Conservation (phyloP, 495 filamentous ascomycete genomes). For the Annulohypoxylon nitens region DNA sequence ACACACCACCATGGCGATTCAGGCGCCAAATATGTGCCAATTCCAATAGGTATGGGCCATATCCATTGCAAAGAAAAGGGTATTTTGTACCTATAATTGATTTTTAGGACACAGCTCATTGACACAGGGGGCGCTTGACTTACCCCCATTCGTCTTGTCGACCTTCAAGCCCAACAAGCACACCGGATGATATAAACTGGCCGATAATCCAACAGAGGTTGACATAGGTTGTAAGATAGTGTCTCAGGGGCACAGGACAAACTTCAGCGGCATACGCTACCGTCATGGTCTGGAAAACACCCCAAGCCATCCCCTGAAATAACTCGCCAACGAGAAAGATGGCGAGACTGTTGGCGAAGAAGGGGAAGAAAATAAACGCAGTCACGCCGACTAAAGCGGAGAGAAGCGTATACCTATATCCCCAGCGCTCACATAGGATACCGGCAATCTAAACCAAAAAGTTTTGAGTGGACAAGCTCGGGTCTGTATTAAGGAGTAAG, state of each 20-base stretch:
- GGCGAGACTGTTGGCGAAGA: conserved; percentile 72
- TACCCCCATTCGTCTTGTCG: conserved; percentile 59
- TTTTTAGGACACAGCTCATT: conserved; percentile 7
- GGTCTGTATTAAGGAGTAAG: conserved; percentile 44
- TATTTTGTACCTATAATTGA: conserved; percentile 60
- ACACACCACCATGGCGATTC: conserved; percentile 86
- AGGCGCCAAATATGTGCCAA: conserved; percentile 72
- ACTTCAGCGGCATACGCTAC: conserved; percentile 70
- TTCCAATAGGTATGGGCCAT: conserved; percentile 63
- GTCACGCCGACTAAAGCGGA: conserved; percentile 60
- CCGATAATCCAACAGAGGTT: conserved; percentile 77
- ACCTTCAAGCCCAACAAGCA: conserved; percentile 58
- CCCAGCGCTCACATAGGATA: conserved; percentile 47
- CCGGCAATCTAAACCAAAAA: conserved; percentile 52
- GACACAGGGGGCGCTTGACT: conserved; percentile 2
- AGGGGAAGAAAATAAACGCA: conserved; percentile 67
- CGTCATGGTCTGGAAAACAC: conserved; percentile 68
- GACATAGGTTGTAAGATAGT: conserved; percentile 73
- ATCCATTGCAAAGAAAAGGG: conserved; percentile 70
- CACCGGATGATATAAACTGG: conserved; percentile 65
- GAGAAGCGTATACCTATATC: conserved; percentile 54
- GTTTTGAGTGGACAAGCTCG: conserved; percentile 52
- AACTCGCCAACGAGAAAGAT: conserved; percentile 75
- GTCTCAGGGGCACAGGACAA: conserved; percentile 70
- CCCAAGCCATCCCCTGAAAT: conserved; percentile 80